Percentiles rank a stretch among this genome's conserved stretches.
Conservation (phyloP, 148 eudicot genomes). For the Nepenthes mirabilis region DNA sequence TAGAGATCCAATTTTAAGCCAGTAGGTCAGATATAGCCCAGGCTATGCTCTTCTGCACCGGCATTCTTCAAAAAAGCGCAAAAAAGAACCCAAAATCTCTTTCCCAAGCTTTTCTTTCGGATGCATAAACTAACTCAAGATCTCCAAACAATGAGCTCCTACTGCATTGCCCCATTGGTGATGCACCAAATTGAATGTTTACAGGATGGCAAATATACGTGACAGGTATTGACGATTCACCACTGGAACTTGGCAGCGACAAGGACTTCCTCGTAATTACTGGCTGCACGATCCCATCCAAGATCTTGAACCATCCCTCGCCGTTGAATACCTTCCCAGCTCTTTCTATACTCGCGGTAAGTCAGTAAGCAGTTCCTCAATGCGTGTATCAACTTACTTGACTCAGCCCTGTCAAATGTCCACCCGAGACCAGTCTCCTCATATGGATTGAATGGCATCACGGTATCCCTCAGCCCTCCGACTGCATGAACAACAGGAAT, state of each 20-base stretch:
- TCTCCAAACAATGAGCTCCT: too few species aligned
- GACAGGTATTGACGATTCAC: slow-evolving; percentile 15
- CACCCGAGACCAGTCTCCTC: slow-evolving; percentile 70
- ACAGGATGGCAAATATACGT: too few species aligned
- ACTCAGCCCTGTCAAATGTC: slow-evolving; percentile 73
- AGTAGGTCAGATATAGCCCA: too few species aligned
- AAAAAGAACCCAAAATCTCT: too few species aligned
- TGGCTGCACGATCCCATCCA: slow-evolving; percentile 88
- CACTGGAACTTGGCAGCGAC: slow-evolving; percentile 87
- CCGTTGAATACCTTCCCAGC: slow-evolving; percentile 77
- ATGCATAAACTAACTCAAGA: too few species aligned
- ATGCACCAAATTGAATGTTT: too few species aligned
- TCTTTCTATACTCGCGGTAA: slow-evolving; percentile 45
- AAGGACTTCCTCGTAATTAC: slow-evolving; percentile 66
- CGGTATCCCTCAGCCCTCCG: slow-evolving; percentile 88
- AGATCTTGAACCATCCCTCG: slow-evolving; percentile 77
- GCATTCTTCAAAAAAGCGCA: too few species aligned
- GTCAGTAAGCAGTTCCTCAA: slow-evolving; percentile 70
- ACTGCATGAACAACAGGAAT: slow-evolving; percentile 93
- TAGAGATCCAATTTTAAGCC: too few species aligned
- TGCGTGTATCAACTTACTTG: slow-evolving; percentile 44
- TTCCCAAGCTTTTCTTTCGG: too few species aligned
- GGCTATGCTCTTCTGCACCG: too few species aligned
- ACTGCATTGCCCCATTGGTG: too few species aligned
- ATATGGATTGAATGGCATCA: slow-evolving; percentile 69